phyloP scores from a whole-genome alignment of 1,139 yeast species.

The Debaryomyces fabryi region DNA sequence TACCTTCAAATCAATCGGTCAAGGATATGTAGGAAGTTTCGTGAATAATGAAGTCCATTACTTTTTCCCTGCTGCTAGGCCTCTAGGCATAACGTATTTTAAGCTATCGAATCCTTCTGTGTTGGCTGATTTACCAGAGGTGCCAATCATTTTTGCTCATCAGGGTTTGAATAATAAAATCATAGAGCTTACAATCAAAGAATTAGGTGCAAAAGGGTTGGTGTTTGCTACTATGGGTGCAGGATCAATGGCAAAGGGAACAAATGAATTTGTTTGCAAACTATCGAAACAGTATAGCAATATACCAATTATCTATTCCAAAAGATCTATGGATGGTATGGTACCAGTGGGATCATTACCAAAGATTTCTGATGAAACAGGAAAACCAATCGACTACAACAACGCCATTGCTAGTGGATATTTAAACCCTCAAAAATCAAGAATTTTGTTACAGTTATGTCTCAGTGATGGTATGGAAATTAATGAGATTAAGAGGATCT shows the following conservation, averaged over 20 bases:
- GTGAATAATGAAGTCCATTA: slow-evolving; percentile 67
- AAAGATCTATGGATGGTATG: slow-evolving; percentile 65
- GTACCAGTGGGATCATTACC: slow-evolving; percentile 46
- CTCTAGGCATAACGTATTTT: slow-evolving; percentile 53
- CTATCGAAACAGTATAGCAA: slow-evolving; percentile 31
- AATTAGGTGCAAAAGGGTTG: slow-evolving; percentile 52
- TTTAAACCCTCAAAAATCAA: slow-evolving; percentile 66
- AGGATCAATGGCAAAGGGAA: slow-evolving; percentile 58
- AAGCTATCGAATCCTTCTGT: slow-evolving; percentile 22
- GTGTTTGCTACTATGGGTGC: slow-evolving; percentile 75
- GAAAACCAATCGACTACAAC: background rate
- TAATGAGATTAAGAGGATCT: slow-evolving; percentile 47
- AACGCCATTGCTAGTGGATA: slow-evolving; percentile 59
- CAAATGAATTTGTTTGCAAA: slow-evolving; percentile 44
- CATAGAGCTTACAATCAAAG: slow-evolving; percentile 45
- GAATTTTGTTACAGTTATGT: slow-evolving; percentile 63
- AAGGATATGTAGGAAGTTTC: slow-evolving; percentile 70
- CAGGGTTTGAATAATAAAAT: slow-evolving; percentile 58
- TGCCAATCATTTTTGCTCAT: slow-evolving; percentile 58
- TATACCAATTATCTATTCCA: slow-evolving; percentile 63
- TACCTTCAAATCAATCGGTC: slow-evolving; percentile 68
- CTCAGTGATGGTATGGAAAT: slow-evolving; percentile 45
- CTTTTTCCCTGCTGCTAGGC: slow-evolving; percentile 64
- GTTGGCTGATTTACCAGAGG: slow-evolving; percentile 38
- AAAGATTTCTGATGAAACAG: slow-evolving; percentile 19